Evolutionary conservation across 257 asterid genomes (phyloP), one percentile per base, ranked within the genome.

Genomic region (Plantago major): DNA sequence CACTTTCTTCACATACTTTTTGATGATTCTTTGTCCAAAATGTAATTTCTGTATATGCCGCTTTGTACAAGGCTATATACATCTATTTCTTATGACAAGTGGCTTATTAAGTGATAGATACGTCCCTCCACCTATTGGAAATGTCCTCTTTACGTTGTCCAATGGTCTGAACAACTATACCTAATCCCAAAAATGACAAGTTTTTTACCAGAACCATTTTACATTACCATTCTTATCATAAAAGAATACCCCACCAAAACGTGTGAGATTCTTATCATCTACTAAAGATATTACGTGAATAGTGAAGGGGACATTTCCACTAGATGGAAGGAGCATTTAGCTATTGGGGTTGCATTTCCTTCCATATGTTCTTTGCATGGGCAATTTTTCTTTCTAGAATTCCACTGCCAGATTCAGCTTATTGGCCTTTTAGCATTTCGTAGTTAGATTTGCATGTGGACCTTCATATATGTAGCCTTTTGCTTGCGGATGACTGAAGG

Each of bases 381-480:
- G 67, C 53, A 52, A 42, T 54, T 43, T 22, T 30, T 67, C 58
- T 62, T 33, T 18, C 38, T 15, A 58, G 55, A 59, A 53, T 56
- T 53, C 62, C 54, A 50, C 42, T 46, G 22, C 9, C 16, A 50
- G 51, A 66, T 58, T 71, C 46, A 49, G 46, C 58, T n/a, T 62
- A 42, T 55, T 59, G 15, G 40, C 42, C 51, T 42, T 48, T 48
- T 6, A 50, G 19, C 58, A 53, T 40, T 52, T 56, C 3, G 9
- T 19, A 47, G 28, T 7, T 48, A 59, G 22, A n/a, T 48, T 58
- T 63, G 10, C 62, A 42, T 55, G 47, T 33, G 54, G 28, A 22
- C 40, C 50, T 69, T 48, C 44, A 59, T 53, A 62, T 58, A 57
- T 53, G 37, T 50, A 42, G 50, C 9, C 50, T 26, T 26, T 42